Evolutionary conservation across 768 basidiomycete genomes (phyloP), one percentile per base, ranked within the genome.

Genomic region (Sarcodon aspratus): DNA sequence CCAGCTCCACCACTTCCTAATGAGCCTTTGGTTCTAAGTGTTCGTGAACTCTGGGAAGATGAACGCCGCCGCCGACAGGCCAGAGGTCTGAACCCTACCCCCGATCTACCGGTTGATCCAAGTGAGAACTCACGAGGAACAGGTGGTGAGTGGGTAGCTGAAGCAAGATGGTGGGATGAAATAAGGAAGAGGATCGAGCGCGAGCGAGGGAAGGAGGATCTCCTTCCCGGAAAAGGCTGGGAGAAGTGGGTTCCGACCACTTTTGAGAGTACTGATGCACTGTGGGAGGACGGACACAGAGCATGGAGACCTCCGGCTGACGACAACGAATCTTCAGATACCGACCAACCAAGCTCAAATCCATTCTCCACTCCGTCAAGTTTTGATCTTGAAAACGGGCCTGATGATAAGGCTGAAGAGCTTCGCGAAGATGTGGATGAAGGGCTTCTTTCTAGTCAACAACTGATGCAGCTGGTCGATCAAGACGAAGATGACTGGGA

Each of bases 21-120:
- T 9, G 87, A 88, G 55, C 89, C 87, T 40, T 74, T 95, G 27
- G 85, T 99, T 6, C 70, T 82, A 37, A 83, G 90, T 57, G 86
- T 98, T 43, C 81, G 88, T 53, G 95, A 97, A 65, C 71, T 98
- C 2, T 99, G 95, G 95, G 89, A 94, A 46, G 93, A 97, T 57
- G 95, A 99, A 66, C 78, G 86, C n/a, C 71, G 72, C 9, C 78
- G 92, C 8, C 74, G 94, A 15, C 62, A 64, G 21, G 71, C 70
- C 3, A 75, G 73, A 33, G 91, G 91, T 1, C 70, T 93, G 33
- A 59, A 76, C 51, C 80, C 91, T 6, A 77, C 85, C 13, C 85
- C 86, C 10, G 76, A 76, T 38, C 69, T 91, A 49, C 87, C 90
- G 11, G 63, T 77, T 33, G 83, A 85, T 60, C 74, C 73, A 46